These are phyloP conservation scores for Penicillium flavigenum DNA, from an alignment of 495 filamentous ascomycete species.

Conservation along the genomic window DNA sequence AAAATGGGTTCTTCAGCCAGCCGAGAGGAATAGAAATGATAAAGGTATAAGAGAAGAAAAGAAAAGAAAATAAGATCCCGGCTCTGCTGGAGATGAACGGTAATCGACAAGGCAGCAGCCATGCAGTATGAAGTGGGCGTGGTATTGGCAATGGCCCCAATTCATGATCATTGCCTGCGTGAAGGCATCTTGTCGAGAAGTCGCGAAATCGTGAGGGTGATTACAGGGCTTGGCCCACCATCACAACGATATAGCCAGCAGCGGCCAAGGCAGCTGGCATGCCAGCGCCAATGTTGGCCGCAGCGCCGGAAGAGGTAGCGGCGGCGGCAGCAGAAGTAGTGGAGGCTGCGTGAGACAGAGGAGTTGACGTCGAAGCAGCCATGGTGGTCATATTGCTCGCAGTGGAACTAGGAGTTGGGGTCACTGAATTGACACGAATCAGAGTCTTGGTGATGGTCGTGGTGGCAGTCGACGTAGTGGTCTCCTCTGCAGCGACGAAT, in stretches of 20 bases:
- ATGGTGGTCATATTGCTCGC: constrained; percentile 18
- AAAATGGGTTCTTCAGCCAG: constrained; percentile 26
- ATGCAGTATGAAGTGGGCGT: not conserved
- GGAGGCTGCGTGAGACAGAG: constrained; percentile 19
- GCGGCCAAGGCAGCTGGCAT: constrained; percentile 36
- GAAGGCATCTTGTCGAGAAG: not conserved
- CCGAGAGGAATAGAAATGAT: constrained; percentile 25
- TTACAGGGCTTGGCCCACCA: constrained; percentile 39
- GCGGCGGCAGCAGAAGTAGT: constrained; percentile 27
- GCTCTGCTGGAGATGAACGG: constrained; percentile 32
- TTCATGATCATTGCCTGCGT: not conserved
- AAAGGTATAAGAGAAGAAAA: constrained; percentile 24
- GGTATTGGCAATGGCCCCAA: constrained; percentile 4
- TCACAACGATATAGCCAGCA: constrained; percentile 41
- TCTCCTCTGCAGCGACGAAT: constrained; percentile 28
- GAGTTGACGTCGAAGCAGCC: constrained; percentile 24
- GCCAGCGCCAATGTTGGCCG: constrained; percentile 26
- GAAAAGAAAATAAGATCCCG: constrained; percentile 21
- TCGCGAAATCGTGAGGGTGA: constrained; percentile 11
- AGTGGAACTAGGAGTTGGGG: constrained; percentile 25
- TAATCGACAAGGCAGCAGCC: not conserved
- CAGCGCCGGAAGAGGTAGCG: constrained; percentile 24
- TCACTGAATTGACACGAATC: constrained; percentile 33
- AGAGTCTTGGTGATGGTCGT: constrained; percentile 39
- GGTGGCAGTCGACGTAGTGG: constrained; percentile 32